Evolutionary conservation across 345 rosid genomes (phyloP).

Genomic region (Eucalyptus sp.): DNA sequence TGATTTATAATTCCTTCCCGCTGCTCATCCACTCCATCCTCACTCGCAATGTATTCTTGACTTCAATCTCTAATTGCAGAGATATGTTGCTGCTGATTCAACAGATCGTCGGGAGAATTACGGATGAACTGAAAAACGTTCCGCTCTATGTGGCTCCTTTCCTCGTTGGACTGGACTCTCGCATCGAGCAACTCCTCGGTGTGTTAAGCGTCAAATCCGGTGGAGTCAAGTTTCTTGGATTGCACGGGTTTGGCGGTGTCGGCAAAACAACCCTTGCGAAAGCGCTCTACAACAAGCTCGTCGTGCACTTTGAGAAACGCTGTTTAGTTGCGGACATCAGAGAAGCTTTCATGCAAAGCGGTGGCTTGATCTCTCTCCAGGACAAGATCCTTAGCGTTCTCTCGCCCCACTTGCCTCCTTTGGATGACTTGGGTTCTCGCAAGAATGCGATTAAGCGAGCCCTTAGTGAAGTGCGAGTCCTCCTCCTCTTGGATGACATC

Average conservation of each 20-base stretch:
- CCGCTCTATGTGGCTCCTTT: conserved; percentile 32
- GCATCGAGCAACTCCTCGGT: neutral
- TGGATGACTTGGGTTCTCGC: conserved; percentile 7
- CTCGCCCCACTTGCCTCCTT: neutral
- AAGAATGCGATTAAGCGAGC: neutral
- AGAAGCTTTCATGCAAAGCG: conserved; percentile 6
- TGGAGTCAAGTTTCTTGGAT: conserved; percentile 9
- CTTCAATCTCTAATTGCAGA: neutral
- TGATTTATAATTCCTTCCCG: neutral
- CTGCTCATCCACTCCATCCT: no score
- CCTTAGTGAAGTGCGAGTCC: conserved; percentile 14
- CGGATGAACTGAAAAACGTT: conserved; percentile 27
- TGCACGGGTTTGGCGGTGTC: conserved; percentile 28
- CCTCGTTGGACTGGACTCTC: conserved; percentile 22
- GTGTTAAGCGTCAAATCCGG: conserved; percentile 2
- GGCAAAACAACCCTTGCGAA: conserved; percentile 38
- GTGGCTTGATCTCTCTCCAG: conserved; percentile 29
- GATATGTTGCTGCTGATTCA: conserved; percentile 5
- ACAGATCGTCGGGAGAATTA: conserved; percentile 19
- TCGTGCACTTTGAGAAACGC: conserved; percentile 1
- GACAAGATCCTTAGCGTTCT: conserved; percentile 13
- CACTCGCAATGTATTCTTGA: neutral
- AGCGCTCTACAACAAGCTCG: conserved; percentile 21
- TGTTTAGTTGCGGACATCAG: conserved; percentile 15
- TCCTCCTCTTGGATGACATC: conserved; percentile 52